Evolutionary conservation across 306 rosid genomes (phyloP).

Genomic region (Casuarina cunninghamiana): DNA sequence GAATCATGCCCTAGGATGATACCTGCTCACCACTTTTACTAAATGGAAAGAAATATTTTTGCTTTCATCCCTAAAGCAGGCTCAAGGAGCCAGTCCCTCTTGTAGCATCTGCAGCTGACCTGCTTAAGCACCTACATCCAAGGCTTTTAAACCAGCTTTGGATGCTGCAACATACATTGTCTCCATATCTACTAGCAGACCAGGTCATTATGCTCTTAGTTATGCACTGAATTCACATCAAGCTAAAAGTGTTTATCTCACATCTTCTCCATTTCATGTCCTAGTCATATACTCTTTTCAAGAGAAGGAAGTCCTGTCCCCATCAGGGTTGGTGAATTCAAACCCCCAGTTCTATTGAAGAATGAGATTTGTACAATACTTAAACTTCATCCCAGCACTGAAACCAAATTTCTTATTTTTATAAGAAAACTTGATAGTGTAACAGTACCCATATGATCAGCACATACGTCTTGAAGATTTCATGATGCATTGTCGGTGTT

Average conservation of each 20-base stretch:
- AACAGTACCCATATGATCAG: not conserved
- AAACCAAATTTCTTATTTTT: not conserved
- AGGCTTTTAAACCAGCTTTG: not conserved
- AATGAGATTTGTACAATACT: not conserved
- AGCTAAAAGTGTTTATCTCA: not conserved
- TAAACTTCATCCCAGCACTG: not conserved
- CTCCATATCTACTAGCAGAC: not conserved
- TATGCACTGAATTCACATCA: not conserved
- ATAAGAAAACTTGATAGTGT: not conserved
- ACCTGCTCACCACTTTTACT: not conserved
- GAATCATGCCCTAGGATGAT: not conserved
- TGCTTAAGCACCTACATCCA: not conserved
- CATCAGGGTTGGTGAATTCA: no score
- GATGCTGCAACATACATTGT: not conserved
- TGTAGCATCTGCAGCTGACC: not conserved
- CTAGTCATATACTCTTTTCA: no score
- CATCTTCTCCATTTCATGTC: not conserved
- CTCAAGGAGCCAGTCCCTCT: not conserved
- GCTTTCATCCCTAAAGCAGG: not conserved
- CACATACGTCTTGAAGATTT: not conserved
- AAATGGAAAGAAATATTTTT: not conserved
- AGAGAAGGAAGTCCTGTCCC: no score
- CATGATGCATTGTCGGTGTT: not conserved
- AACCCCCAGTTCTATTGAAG: no score
- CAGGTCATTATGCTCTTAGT: not conserved